Evolutionary conservation across 306 rosid genomes (phyloP).

Genomic region (Cajanus cajan): DNA sequence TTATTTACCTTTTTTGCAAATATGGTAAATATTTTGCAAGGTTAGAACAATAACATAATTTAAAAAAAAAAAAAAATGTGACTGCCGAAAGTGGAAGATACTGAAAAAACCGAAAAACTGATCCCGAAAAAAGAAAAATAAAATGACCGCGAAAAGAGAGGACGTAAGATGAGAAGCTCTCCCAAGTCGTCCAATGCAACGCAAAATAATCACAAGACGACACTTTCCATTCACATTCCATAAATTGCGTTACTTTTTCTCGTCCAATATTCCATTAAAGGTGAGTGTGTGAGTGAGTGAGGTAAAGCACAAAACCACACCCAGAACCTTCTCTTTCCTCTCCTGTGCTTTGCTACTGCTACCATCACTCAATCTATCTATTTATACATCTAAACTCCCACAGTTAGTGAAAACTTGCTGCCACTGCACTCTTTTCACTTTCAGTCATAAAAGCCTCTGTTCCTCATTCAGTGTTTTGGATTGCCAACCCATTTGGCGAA

Average conservation of each 20-base stretch:
- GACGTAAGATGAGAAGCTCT: slow-evolving; percentile 7
- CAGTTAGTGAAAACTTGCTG: not conserved
- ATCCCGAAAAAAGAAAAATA: not conserved
- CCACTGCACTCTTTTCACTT: not conserved
- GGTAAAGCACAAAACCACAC: slow-evolving; percentile 24
- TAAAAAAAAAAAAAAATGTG: too few species aligned
- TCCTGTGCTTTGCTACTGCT: not conserved
- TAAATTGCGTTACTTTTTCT: slow-evolving; percentile 26
- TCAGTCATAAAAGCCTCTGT: not conserved
- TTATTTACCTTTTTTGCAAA: too few species aligned
- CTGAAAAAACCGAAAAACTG: not conserved
- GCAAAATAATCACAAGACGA: slow-evolving; percentile 5
- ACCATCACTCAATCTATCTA: not conserved
- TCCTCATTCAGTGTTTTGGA: not conserved
- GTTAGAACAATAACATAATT: too few species aligned
- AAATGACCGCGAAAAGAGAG: slow-evolving; percentile 6
- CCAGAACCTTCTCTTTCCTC: slow-evolving; percentile 42
- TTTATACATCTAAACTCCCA: not conserved
- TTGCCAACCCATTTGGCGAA: slow-evolving; percentile 29
- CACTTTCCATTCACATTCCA: slow-evolving; percentile 30
- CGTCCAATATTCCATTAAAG: not conserved
- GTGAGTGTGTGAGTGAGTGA: not conserved
- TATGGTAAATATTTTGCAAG: too few species aligned
- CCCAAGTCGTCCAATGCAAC: too few species aligned
- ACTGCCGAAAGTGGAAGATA: not conserved